Base-by-base conservation (phyloP, 2,329 filamentous ascomycete genomes). In the Epichloe bromicola region DNA sequence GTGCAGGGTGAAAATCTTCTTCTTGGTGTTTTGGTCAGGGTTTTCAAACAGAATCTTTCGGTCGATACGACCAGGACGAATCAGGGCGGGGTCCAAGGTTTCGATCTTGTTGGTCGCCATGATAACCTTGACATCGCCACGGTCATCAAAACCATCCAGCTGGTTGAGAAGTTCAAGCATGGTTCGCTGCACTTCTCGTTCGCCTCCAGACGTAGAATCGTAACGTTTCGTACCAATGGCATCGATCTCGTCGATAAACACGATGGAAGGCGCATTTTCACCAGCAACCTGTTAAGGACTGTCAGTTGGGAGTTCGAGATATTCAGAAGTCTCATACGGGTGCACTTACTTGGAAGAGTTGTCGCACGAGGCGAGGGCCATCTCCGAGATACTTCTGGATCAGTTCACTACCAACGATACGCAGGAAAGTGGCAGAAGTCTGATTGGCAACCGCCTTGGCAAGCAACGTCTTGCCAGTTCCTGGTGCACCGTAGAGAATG, bases 21-120 rank as follows among this genome's bases (percentile, higher is more conserved):
- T 80, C 72, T 84, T 84, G 52, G 93, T 98, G 70, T 91, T 90
- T 76, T 96, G 84, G 70, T 82, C 74, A 44, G 72, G 74, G 62
- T 83, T 78, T 67, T 81, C 78, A 63, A 83, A 87, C 55, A 84
- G 70, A 56, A 98, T 98, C 80, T 98, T 98, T 61, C 93, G 85
- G 70, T 98, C 93, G 68, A 98, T 98, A 78, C 93, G 90, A 57
- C 93, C 93, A 43, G 93, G 93, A 59, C 93, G 85, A 65, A 98
- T 98, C 59, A 98, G 76, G 17, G 93, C 93, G 51, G 93, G 93
- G 64, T 98, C 94, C 30, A 98, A 78, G 4, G 88, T 95, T 60
- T 98, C 94, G 59, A 98, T 98, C 80, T 98, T 98, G 82, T 98
- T 98, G 59, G 93, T 98, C 12, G 93, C 94, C 90, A 98, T 97